Evolutionary conservation across 2,329 filamentous ascomycete species (phyloP).

Genomic region (Sphaerulina vaccinii): DNA sequence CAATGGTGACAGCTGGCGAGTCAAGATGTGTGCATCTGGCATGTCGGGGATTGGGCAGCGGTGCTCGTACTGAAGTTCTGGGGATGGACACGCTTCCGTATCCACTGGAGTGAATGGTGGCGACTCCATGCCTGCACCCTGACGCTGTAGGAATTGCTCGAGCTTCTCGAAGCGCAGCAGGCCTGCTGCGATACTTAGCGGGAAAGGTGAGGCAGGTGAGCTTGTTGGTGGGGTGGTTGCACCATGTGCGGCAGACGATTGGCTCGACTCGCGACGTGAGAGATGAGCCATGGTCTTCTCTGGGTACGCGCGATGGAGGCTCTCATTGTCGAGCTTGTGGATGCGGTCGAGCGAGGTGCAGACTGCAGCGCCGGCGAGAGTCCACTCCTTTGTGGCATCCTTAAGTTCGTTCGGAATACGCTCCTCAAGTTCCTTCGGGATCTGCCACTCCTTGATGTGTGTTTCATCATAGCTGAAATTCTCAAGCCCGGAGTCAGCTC

Average conservation of each 20-base stretch:
- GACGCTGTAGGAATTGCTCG: conserved; percentile 16
- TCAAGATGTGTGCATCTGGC: conserved; percentile 23
- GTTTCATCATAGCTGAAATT: conserved; percentile 38
- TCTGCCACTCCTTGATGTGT: conserved; percentile 41
- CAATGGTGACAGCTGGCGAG: conserved; percentile 24
- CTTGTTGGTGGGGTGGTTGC: conserved; percentile 19
- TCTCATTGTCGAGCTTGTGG: conserved; percentile 36
- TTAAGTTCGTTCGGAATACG: conserved; percentile 40
- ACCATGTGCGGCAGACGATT: conserved; percentile 11
- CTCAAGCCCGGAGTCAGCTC: conserved; percentile 31
- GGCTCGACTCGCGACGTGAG: conserved; percentile 18
- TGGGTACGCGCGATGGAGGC: conserved; percentile 35
- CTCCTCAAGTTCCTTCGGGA: conserved; percentile 40
- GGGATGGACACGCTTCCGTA: conserved; percentile 25
- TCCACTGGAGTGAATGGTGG: conserved; percentile 36
- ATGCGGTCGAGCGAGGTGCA: conserved; percentile 43
- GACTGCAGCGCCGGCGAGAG: conserved; percentile 47
- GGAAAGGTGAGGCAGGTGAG: conserved; percentile 21
- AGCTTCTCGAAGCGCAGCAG: conserved; percentile 21
- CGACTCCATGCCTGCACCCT: conserved; percentile 31
- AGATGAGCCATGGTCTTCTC: conserved; percentile 24
- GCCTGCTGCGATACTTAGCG: conserved; percentile 6
- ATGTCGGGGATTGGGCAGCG: conserved; percentile 3
- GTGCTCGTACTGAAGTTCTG: conserved; percentile 16
- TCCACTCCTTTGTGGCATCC: conserved; percentile 39